Evolutionary conservation across 140 eudicot species (phyloP), one percentile per base, ranked within the genome.

Genomic region (Stevia rebaudiana): DNA sequence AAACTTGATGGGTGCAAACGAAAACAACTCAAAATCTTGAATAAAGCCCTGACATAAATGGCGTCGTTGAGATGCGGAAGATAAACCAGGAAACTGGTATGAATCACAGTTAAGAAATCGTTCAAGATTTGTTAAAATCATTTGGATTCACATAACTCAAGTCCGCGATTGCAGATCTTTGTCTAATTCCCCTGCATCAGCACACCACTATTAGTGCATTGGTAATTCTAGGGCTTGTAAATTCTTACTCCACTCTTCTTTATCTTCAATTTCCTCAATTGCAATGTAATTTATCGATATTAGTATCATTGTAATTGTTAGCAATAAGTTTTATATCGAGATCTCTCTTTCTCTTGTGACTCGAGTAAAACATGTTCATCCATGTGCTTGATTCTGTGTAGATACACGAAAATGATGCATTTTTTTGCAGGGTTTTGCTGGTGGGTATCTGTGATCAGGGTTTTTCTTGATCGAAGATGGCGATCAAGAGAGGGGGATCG

Each of bases 401-500:
- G 7, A 42, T 25, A 17, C 73, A 19, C 15, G 31, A 25, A 44
- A 47, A 65, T 46, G 74, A 19, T 74, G 63, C 35, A 30, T 37
- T 2, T n/a, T 54, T 54, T 54, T n/a, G n/a, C 61, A 54, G 42
- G 13, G 50, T 67, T 39, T 40, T 18, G 35, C 35, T 3, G 55
- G 41, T 10, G 33, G 22, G 21, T 71, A 19, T 52, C 1, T 35
- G 23, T 56, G 54, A 65, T 65, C 24, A 52, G 57, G 57, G 33
- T 6, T 25, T 18, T 24, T 53, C 12, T 43, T 44, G 6, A 41
- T 60, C 23, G 50, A 61, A 75, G 75, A 75, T 75, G 80, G 75
- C 50, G 74, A 68, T 75, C 75, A 75, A 75, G 63, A 68, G 71
- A 67, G 79, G 79, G 52, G 70, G 61, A 60, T 75, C 75, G 61